These are phyloP conservation scores for Acacia acuminata DNA, from an alignment of 306 rosid genomes.

Conservation along the genomic window DNA sequence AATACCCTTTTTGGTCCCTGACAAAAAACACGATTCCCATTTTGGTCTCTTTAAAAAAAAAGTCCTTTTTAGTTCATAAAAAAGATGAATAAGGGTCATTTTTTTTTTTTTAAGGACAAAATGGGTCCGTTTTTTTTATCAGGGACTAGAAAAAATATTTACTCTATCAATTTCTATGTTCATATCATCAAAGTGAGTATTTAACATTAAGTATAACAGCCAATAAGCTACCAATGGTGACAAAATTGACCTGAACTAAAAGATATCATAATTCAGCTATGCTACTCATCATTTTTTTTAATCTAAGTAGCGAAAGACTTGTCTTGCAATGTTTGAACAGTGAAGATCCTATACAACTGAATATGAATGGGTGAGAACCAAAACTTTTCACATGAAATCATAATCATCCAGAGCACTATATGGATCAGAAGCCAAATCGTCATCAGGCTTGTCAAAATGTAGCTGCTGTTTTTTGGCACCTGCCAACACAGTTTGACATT, in stretches of 20 bases:
- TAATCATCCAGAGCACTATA: slow-evolving; percentile 77
- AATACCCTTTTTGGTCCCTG: no score
- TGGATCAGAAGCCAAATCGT: slow-evolving; percentile 54
- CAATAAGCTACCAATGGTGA: slow-evolving; percentile 15
- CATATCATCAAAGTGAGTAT: slow-evolving; percentile 18
- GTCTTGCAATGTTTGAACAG: slow-evolving; percentile 39
- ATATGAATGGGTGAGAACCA: slow-evolving; percentile 31
- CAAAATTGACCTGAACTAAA: slow-evolving; percentile 44
- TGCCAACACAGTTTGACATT: slow-evolving; percentile 30
- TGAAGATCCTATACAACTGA: slow-evolving; percentile 32
- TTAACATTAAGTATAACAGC: slow-evolving; percentile 6
- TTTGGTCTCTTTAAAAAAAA: no score
- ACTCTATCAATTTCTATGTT: slow-evolving; percentile 30
- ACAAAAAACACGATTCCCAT: no score
- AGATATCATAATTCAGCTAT: slow-evolving; percentile 35
- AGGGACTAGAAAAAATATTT: no score
- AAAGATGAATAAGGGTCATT: no score
- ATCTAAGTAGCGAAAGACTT: slow-evolving; percentile 50
- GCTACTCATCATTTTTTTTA: slow-evolving; percentile 44
- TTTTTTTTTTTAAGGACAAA: no score
- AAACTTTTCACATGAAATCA: slow-evolving; percentile 78
- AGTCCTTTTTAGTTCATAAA: no score
- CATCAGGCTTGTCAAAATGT: slow-evolving; percentile 79
- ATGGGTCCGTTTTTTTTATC: no score
- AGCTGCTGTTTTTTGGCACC: slow-evolving; percentile 92